Base-by-base conservation (phyloP, 2,329 filamentous ascomycete genomes). In the Fusarium sp. region DNA sequence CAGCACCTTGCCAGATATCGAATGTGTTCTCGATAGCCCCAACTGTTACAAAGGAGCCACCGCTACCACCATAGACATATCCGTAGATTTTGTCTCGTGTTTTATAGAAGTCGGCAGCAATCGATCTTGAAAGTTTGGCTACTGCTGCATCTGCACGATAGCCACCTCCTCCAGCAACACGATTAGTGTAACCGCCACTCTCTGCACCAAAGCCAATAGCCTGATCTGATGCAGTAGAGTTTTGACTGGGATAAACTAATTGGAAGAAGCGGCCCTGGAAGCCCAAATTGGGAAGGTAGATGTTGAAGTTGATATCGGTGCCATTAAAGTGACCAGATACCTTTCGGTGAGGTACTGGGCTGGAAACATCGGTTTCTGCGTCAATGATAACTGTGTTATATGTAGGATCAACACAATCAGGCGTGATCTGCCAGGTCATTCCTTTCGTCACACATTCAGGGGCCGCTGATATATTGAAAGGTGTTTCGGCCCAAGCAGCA, bases 1-100 rank as follows among this genome's bases (percentile, higher is more conserved):
- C 69, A 17, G 54, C 55, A 5, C 72, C 72, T 13, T 72, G 49
- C 72, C 72, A 74, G 44, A 74, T 49, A 3, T 51, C 72, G n/a
- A 56, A 22, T 2, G 67, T 69, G 15, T 67, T 64, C 40, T 74
- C 70, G 7, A 58, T 52, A 14, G 66, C 67, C 1, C 72, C 70
- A 8, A 74, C 51, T 11, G 60, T 58, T 8, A 65, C 44, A 3
- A 67, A 39, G 11, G 72, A 74, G 44, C 72, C 70, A 1, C 72
- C 72, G 21, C 72, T 73, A 1, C 65, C 69, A 4, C 72, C 70
- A 15, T 67, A 72, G 13, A 69, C 21, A 6, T 74, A 74, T 1
- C 72, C 70, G 13, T 73, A 67, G 14, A 73, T 72, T 3, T 59
- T 39, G 5, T 36, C 7, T 5, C 22, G 14, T 3, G 46, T 17